These are phyloP conservation scores for Nitzschia sp. DNA, from an alignment of 108 stramenopile genomes.

Conservation along the genomic window DNA sequence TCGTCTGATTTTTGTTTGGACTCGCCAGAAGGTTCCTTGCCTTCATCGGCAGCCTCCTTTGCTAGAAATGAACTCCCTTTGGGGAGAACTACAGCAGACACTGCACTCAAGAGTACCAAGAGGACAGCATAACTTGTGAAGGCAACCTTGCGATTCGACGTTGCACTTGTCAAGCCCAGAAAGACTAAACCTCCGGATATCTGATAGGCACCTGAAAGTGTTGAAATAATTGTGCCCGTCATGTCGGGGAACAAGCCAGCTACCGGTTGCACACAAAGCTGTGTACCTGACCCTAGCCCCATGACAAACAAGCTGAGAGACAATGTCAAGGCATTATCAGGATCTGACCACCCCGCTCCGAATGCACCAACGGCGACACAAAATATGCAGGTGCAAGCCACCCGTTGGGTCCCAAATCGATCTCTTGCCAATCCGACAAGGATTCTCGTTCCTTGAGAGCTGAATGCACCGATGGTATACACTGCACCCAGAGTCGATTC, in stretches of 20 bases:
- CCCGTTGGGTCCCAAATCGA: slow-evolving; percentile 32
- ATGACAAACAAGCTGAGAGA: slow-evolving; percentile 27
- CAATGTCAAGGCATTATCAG: slow-evolving; percentile 16
- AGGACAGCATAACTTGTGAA: slow-evolving; percentile 21
- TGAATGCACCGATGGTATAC: slow-evolving; percentile 44
- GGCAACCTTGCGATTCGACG: neutral
- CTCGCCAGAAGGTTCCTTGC: neutral
- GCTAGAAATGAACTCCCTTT: slow-evolving; percentile 15
- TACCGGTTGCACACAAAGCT: slow-evolving; percentile 49
- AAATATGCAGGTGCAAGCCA: slow-evolving; percentile 13
- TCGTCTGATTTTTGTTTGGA: neutral
- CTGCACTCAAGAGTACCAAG: slow-evolving; percentile 15
- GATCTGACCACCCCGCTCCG: slow-evolving; percentile 31
- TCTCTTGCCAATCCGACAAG: slow-evolving; percentile 44
- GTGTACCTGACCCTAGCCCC: slow-evolving; percentile 42
- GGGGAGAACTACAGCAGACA: slow-evolving; percentile 29
- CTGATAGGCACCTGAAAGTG: slow-evolving; percentile 47
- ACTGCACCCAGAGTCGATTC: slow-evolving; percentile 35
- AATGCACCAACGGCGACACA: slow-evolving; percentile 22
- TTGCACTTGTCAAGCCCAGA: slow-evolving; percentile 22
- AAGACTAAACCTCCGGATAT: slow-evolving; percentile 36
- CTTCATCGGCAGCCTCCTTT: neutral
- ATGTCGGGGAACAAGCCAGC: slow-evolving; percentile 37
- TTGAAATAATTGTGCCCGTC: slow-evolving; percentile 19
- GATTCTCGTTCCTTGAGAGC: slow-evolving; percentile 39